Percentiles rank a stretch among this genome's conserved stretches.
phyloP scores from a whole-genome alignment of 2,329 filamentous ascomycete species.

The Nemania bipapillata region DNA sequence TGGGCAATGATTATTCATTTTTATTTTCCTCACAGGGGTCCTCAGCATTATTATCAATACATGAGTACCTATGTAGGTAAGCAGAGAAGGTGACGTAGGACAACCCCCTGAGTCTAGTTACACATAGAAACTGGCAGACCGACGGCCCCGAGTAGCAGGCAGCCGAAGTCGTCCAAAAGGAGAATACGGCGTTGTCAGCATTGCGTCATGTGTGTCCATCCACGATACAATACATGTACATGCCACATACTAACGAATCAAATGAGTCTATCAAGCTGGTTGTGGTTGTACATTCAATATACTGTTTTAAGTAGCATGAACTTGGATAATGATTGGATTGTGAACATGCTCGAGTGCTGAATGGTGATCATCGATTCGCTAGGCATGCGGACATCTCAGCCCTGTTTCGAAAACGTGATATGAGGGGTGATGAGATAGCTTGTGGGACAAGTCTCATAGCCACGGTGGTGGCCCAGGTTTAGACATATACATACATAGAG shows the following conservation, averaged over 20 bases:
- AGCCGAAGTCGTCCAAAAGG: not conserved
- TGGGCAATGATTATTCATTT: too few relatives aligned
- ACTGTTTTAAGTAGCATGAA: too few relatives aligned
- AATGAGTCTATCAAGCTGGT: too few relatives aligned
- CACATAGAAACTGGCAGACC: not conserved
- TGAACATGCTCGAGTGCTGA: constrained; percentile 4
- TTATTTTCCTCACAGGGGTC: too few relatives aligned
- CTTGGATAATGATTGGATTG: not conserved
- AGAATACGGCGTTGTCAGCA: not conserved
- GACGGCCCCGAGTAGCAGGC: not conserved
- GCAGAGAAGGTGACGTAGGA: not conserved
- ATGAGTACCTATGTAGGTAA: too few relatives aligned
- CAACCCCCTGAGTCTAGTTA: not conserved
- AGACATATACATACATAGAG: too few relatives aligned
- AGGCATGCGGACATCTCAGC: constrained; percentile 18
- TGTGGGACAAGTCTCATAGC: constrained; percentile 15
- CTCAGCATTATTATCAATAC: too few relatives aligned
- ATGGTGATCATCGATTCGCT: not conserved
- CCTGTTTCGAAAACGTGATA: constrained; percentile 28
- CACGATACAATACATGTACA: too few relatives aligned
- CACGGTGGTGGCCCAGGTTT: not conserved
- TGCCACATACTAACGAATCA: too few relatives aligned
- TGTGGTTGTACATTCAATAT: too few relatives aligned
- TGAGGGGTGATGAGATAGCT: constrained; percentile 13
- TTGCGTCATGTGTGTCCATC: not conserved